Base-by-base conservation (phyloP, 495 filamentous ascomycete genomes). In the Tuber microsphaerosporum region DNA sequence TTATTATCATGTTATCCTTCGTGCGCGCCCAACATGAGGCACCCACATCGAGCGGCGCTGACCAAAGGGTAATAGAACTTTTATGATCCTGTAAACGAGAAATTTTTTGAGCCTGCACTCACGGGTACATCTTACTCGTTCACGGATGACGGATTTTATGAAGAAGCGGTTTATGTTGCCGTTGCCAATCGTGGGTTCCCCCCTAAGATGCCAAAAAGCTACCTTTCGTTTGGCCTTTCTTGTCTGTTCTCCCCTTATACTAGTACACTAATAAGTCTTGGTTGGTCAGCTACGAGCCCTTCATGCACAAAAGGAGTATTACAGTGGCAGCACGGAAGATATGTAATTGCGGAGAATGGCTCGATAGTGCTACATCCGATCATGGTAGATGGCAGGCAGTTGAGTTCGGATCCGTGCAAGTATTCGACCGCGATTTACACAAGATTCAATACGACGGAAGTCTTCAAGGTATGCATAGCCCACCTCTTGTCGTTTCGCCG, bases 81-180 rank as follows among this genome's bases (percentile, higher is more conserved):
- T 83, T 93, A 92, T 78, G 88, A 94, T 81, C 89, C 91, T 31
- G 85, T 89, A 68, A 88, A 89, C 65, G 92, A 93, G 76, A 84
- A 84, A 72, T 86, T 94, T 68, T 87, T 89, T 77, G 92, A 94
- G 81, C 92, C 92, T 2, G 83, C 86, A 31, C 85, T 89, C 76
- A 90, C 92, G 1, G 92, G 92, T n/a, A 91, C 92, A 80, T 93
- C 92, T 0, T 94, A 92, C 83, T 93, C 92, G 12, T 94, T 94
- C 81, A 91, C 90, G 8, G 86, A 84, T 72, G 88, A 93, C 78
- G 92, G 92, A 39, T 85, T 88, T 83, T 94, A 88, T 81, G 92
- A 94, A 83, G 87, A 89, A 79, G 91, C 92, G 26, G 89, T 90
- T 81, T 94, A 92, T 84, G 86, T 91, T 72, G 90, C 91, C 37